Conservation (phyloP, 805 yeast species). For the Priceomyces medius region DNA sequence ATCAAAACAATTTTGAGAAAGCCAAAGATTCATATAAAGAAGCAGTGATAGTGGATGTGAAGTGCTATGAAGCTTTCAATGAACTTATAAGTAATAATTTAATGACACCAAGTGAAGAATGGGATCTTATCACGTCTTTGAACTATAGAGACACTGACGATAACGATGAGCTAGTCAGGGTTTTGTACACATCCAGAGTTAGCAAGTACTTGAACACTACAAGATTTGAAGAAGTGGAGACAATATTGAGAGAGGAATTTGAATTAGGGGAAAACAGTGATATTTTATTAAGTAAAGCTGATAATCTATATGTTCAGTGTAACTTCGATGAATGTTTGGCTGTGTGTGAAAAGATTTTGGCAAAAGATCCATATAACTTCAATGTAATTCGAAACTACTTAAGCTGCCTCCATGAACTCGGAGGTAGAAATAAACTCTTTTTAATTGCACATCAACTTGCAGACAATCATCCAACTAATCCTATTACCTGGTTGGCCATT, state of each 20-base stretch:
- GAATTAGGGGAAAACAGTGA: conserved; percentile 69
- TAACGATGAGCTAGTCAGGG: conserved; percentile 75
- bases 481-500: conserved; percentile 89
- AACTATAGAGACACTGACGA: conserved; percentile 74
- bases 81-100: conserved; percentile 70
- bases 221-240: conserved; percentile 63
- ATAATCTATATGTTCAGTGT: conserved; percentile 69
- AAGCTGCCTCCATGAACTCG: conserved; percentile 81
- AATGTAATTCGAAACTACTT: conserved; percentile 74
- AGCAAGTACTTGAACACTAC: conserved; percentile 67
- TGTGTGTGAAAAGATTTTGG: conserved; percentile 61
- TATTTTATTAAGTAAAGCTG: conserved; percentile 65
- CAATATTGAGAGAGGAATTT: conserved; percentile 67
- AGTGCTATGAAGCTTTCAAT: conserved; percentile 90
- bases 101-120: conserved; percentile 81
- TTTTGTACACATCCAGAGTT: conserved; percentile 72
- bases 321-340: conserved; percentile 73
- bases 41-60: conserved; percentile 82
- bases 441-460: conserved; percentile 81
- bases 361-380: conserved; percentile 68
- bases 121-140: conserved; percentile 67
- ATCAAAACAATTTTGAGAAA: conserved; percentile 76
- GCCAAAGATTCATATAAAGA: conserved; percentile 88
- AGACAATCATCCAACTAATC: conserved; percentile 74
- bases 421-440: conserved; percentile 78